phyloP scores from a whole-genome alignment of 192 early-diverging fungal species.

The Thoreauomyces humboldtii region DNA sequence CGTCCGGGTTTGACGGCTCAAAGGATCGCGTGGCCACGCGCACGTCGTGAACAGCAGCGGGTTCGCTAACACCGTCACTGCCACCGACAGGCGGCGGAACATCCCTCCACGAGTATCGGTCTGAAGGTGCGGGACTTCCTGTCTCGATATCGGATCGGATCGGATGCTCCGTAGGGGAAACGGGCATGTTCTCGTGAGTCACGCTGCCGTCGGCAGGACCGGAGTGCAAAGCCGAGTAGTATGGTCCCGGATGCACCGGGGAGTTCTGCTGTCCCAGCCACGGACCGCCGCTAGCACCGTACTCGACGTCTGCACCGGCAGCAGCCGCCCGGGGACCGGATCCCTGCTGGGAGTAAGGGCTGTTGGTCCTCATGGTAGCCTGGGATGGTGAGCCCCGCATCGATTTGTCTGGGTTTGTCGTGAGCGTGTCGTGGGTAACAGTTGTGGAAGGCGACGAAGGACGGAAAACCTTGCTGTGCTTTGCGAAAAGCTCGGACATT shows the following conservation, averaged over 20 bases:
- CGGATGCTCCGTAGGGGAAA: too few species aligned
- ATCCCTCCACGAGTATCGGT: too few species aligned
- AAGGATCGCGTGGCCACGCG: slow-evolving; percentile 9
- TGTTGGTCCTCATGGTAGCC: not conserved
- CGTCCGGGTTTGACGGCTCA: slow-evolving; percentile 10
- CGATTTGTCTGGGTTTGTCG: not conserved
- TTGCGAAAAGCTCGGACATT: slow-evolving; percentile 21
- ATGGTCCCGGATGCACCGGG: slow-evolving; percentile 2
- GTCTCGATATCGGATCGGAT: too few species aligned
- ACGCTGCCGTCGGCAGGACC: not conserved
- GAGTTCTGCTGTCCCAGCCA: not conserved
- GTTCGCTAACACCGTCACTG: too few species aligned
- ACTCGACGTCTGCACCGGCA: too few species aligned
- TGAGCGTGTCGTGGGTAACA: slow-evolving; percentile 9
- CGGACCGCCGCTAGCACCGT: too few species aligned
- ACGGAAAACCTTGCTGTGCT: slow-evolving; percentile 1
- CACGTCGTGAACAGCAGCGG: too few species aligned
- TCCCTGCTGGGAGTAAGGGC: slow-evolving; percentile 4
- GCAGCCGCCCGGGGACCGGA: too few species aligned
- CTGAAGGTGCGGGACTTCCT: too few species aligned
- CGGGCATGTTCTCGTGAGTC: slow-evolving; percentile 1
- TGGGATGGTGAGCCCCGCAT: not conserved
- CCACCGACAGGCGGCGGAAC: too few species aligned
- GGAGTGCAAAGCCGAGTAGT: not conserved
- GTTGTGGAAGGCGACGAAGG: not conserved